Evolutionary conservation across 169 alveolate genomes (phyloP).

Genomic region (Blepharisma undulans): DNA sequence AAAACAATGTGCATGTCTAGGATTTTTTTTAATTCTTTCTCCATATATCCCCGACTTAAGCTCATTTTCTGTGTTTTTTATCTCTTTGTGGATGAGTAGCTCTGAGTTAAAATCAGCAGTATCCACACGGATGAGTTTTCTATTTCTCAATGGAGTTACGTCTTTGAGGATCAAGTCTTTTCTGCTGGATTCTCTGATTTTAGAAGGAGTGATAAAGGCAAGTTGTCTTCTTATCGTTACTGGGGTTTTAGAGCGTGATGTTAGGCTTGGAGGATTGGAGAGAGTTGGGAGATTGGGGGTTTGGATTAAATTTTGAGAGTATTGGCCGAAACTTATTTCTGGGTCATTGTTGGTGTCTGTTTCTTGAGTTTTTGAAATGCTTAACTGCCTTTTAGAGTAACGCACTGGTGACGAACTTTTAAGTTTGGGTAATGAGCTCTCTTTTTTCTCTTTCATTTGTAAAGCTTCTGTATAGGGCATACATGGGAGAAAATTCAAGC

Average conservation of each 20-base stretch:
- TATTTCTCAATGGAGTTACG: not conserved
- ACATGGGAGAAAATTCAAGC: not conserved
- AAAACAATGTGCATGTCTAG: not conserved
- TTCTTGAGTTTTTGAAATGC: not conserved
- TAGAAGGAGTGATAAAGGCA: not conserved
- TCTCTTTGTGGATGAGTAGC: not conserved
- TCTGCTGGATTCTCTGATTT: not conserved
- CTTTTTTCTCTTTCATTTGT: not conserved
- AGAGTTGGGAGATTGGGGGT: not conserved
- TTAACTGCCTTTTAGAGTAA: not conserved
- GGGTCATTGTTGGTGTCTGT: not conserved
- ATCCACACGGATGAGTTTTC: not conserved
- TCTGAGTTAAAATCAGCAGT: not conserved
- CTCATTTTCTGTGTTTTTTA: not conserved
- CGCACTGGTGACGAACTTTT: not conserved
- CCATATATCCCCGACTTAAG: not conserved
- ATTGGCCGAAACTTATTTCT: not conserved
- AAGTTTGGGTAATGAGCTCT: not conserved
- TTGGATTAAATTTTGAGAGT: not conserved
- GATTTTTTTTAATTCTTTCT: not conserved
- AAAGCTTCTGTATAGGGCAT: not conserved
- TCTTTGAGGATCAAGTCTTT: not conserved
- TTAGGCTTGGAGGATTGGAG: not conserved
- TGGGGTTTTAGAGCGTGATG: not conserved
- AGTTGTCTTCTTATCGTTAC: not conserved